Percentiles rank a stretch among this genome's conserved stretches.
Evolutionary conservation across 1,284 basidiomycete genomes (phyloP).

Genomic region (Paramarasmius palmivorus): DNA sequence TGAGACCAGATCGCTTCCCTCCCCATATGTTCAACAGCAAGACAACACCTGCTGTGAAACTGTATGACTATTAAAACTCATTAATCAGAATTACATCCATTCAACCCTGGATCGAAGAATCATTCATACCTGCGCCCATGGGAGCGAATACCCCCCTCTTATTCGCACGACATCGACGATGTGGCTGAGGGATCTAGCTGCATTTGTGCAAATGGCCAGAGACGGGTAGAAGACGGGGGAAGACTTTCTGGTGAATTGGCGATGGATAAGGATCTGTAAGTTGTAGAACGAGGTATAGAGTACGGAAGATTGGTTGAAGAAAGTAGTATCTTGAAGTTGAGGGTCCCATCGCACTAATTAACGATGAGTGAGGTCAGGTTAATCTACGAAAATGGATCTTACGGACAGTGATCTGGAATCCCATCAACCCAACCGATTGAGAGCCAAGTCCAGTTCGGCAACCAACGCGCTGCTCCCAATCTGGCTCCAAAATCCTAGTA

Average conservation of each 20-base stretch:
- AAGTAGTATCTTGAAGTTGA: background rate
- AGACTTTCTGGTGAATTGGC: background rate
- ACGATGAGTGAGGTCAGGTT: no score
- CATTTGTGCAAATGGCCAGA: background rate
- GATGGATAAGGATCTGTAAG: slow-evolving; percentile 2
- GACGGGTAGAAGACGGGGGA: background rate
- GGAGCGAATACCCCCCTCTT: no score
- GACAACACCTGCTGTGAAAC: slow-evolving; percentile 68
- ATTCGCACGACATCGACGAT: background rate
- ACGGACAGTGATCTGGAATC: background rate
- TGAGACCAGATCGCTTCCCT: slow-evolving; percentile 60
- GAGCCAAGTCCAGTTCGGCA: background rate
- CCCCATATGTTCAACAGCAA: slow-evolving; percentile 79
- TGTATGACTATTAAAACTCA: no score
- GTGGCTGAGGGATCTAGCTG: background rate
- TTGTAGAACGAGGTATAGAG: background rate
- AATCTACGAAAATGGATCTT: no score
- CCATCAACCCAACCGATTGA: background rate
- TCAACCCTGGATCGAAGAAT: no score
- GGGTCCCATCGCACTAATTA: slow-evolving; percentile 2
- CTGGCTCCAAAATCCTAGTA: background rate
- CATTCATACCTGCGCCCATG: no score
- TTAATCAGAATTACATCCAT: no score
- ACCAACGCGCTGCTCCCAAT: background rate
- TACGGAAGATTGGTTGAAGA: slow-evolving; percentile 4